Evolutionary conservation across 1,284 basidiomycete species (phyloP).

Genomic region (Pseudomicrostroma phylloplanum): DNA sequence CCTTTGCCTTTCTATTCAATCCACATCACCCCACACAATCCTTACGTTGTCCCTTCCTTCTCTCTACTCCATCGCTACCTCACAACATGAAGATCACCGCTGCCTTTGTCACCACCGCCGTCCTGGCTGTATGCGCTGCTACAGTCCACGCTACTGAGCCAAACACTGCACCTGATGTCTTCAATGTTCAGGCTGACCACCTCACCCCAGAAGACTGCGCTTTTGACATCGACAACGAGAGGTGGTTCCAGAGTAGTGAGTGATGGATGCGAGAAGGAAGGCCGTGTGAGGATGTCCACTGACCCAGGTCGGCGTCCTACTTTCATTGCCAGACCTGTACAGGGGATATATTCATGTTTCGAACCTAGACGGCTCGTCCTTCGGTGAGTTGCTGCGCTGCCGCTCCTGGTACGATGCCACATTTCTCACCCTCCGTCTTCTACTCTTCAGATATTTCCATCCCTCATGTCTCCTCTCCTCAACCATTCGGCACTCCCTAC

Average conservation of each 20-base stretch:
- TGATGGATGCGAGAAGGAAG: conserved; percentile 27
- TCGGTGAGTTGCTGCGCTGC: conserved; percentile 8
- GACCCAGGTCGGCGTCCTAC: too few species aligned
- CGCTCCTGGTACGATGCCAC: too few species aligned
- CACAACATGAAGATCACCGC: too few species aligned
- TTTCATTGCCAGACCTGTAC: not conserved
- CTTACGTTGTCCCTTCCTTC: too few species aligned
- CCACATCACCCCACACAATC: too few species aligned
- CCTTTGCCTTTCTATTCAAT: too few species aligned
- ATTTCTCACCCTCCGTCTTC: not conserved
- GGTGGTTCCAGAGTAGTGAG: conserved; percentile 46
- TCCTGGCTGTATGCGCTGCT: too few species aligned
- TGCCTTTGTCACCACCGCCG: too few species aligned
- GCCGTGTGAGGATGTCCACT: too few species aligned
- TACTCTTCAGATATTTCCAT: conserved; percentile 14
- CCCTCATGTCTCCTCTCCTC: conserved; percentile 31
- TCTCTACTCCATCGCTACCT: too few species aligned
- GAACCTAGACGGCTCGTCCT: not conserved
- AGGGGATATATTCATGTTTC: not conserved
- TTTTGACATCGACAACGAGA: conserved; percentile 30
- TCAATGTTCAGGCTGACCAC: conserved; percentile 30
- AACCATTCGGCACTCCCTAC: conserved; percentile 29
- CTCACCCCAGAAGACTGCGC: conserved; percentile 42
- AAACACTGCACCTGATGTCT: conserved; percentile 19
- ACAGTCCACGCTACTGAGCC: too few species aligned